phyloP scores from a whole-genome alignment of 371 early-diverging fungal species.

The Phascolomyces articulosus region DNA sequence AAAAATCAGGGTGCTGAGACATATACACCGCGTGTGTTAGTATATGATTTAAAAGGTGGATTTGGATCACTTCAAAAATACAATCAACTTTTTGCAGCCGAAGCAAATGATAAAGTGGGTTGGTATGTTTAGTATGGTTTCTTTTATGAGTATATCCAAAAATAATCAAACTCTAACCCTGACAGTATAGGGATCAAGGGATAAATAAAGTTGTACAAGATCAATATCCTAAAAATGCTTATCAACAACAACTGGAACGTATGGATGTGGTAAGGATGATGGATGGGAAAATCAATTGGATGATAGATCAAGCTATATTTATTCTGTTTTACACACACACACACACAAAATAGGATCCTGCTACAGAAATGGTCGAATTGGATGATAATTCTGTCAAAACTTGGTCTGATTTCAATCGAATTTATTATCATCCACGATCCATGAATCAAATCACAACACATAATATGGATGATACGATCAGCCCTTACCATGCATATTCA shows the following conservation, averaged over 20 bases:
- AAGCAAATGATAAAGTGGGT: conserved; percentile 16
- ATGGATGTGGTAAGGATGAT: conserved; percentile 33
- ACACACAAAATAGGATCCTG: conserved; percentile 12
- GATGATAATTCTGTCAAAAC: conserved; percentile 50
- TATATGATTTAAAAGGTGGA: conserved; percentile 80
- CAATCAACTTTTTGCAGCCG: conserved; percentile 57
- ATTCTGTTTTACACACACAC: too few relatives aligned
- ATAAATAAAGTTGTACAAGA: conserved; percentile 41
- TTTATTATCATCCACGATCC: conserved; percentile 78
- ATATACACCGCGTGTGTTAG: conserved; percentile 77
- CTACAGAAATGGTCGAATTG: conserved; percentile 15
- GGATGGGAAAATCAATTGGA: too few relatives aligned
- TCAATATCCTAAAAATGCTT: conserved; percentile 47
- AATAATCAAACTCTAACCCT: neutral
- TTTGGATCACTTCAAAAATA: conserved; percentile 75
- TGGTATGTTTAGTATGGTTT: conserved; percentile 36
- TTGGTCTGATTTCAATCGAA: conserved; percentile 86
- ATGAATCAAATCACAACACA: conserved; percentile 64
- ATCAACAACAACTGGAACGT: conserved; percentile 57
- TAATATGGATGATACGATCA: conserved; percentile 65
- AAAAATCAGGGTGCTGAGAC: conserved; percentile 61
- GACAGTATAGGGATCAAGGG: conserved; percentile 49
- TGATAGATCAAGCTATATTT: too few relatives aligned
- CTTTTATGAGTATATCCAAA: too few relatives aligned
- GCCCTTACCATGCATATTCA: conserved; percentile 73